Conservation (phyloP, 1,139 yeast genomes). For the Geotrichum aggregatum region DNA sequence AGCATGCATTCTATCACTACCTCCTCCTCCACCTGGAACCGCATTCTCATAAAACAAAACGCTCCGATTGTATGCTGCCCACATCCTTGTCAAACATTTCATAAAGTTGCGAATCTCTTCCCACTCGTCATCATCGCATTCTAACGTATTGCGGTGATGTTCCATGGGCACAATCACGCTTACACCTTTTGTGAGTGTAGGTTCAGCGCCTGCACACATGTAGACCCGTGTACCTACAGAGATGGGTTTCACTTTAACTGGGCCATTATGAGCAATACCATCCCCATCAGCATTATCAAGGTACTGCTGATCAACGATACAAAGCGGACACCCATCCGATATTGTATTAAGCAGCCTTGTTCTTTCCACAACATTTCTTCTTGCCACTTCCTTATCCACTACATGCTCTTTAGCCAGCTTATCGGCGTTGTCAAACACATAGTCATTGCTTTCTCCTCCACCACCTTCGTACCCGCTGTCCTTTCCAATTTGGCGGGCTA, state of each 20-base stretch:
- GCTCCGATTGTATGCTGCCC: constrained; percentile 35
- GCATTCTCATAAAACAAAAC: constrained; percentile 49
- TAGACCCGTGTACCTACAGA: constrained; percentile 15
- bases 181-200: constrained; percentile 39
- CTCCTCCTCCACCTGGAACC: constrained; percentile 23
- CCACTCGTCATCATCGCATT: constrained; percentile 45
- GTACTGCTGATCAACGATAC: constrained; percentile 28
- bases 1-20: constrained; percentile 39
- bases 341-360: constrained; percentile 34
- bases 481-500: constrained; percentile 38
- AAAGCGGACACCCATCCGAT: constrained; percentile 42
- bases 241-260: constrained; percentile 9
- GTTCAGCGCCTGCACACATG: constrained; percentile 35
- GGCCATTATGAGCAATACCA: background rate
- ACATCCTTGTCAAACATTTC: constrained; percentile 43
- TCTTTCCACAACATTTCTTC: constrained; percentile 34
- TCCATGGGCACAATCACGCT: constrained; percentile 44
- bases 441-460: too few species aligned
- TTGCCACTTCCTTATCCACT: constrained; percentile 10
- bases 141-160: constrained; percentile 43
- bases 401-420: constrained; percentile 34
- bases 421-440: constrained; percentile 44
- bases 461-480: constrained; percentile 39
- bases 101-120: constrained; percentile 46
- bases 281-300: background rate